Evolutionary conservation across 2,329 filamentous ascomycete species (phyloP).

Genomic region (Tolypocladium cylindrosporum): DNA sequence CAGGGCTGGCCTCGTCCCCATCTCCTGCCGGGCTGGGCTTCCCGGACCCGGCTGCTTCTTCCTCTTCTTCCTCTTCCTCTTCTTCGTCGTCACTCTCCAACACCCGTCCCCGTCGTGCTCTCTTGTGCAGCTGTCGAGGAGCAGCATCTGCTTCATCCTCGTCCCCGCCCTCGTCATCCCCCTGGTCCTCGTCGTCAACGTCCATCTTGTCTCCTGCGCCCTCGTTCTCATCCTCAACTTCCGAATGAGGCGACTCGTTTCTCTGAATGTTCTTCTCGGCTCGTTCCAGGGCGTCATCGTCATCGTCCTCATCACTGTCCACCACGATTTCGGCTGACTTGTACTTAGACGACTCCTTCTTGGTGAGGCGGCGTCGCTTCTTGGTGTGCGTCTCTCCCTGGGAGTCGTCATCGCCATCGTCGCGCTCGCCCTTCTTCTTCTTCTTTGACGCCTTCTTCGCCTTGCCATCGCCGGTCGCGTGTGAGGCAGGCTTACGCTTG

Average conservation of each 20-base stretch:
- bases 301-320: conserved; percentile 57
- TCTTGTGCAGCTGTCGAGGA: conserved; percentile 31
- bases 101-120: conserved; percentile 39
- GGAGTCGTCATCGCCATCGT: conserved; percentile 29
- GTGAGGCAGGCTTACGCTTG: conserved; percentile 51
- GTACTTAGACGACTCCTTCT: conserved; percentile 52
- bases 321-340: conserved; percentile 81
- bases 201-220: conserved; percentile 39
- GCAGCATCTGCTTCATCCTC: conserved; percentile 28
- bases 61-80: conserved; percentile 11
- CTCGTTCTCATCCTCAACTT: conserved; percentile 24
- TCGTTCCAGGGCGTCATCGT: conserved; percentile 31
- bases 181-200: conserved; percentile 31
- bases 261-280: conserved; percentile 31
- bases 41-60: conserved; percentile 6
- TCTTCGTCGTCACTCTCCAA: conserved; percentile 46
- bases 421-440: conserved; percentile 31
- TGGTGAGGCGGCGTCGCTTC: conserved; percentile 50
- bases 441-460: conserved; percentile 43
- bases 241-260: conserved; percentile 24
- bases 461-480: conserved; percentile 29
- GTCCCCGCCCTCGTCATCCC: conserved; percentile 41
- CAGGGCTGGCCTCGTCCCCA: conserved; percentile 15
- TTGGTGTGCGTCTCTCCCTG: conserved; percentile 39
- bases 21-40: conserved; percentile 10